These are phyloP conservation scores for Blastosporella zonata DNA, from an alignment of 1,284 basidiomycete genomes.

Conservation along the genomic window DNA sequence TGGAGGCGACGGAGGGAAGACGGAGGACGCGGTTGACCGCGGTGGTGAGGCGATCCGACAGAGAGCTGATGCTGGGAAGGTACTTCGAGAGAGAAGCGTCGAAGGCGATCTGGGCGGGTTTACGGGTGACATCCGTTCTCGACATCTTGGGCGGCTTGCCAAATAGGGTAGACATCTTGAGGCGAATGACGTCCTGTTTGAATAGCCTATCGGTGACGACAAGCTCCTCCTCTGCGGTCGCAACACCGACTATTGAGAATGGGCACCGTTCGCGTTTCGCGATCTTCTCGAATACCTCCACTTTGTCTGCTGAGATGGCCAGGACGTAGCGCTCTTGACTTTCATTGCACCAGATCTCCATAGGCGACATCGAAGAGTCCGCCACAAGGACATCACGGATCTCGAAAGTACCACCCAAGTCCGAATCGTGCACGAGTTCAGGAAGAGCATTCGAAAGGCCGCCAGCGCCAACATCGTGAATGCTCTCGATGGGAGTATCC, in stretches of 20 bases:
- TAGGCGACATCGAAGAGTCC: slow-evolving; percentile 93
- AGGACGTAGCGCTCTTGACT: slow-evolving; percentile 98
- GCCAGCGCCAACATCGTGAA: slow-evolving; percentile 98
- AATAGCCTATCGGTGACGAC: slow-evolving; percentile 89
- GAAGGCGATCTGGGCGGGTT: slow-evolving; percentile 56
- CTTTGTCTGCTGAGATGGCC: slow-evolving; percentile 67
- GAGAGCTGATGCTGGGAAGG: slow-evolving; percentile 41
- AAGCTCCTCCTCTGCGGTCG: slow-evolving; percentile 79
- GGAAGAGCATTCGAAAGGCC: slow-evolving; percentile 96
- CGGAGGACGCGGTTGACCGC: slow-evolving; percentile 84
- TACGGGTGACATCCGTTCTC: slow-evolving; percentile 63
- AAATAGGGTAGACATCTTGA: slow-evolving; percentile 95
- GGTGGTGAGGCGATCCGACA: slow-evolving; percentile 43
- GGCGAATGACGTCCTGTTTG: slow-evolving; percentile 77
- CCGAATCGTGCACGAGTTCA: slow-evolving; percentile 94
- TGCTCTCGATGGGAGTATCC: slow-evolving; percentile 87
- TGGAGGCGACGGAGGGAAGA: slow-evolving; percentile 91
- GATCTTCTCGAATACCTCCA: slow-evolving; percentile 69
- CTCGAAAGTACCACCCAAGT: slow-evolving; percentile 90
- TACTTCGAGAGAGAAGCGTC: slow-evolving; percentile 72
- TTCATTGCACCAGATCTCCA: slow-evolving; percentile 99
- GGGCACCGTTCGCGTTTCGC: slow-evolving; percentile 91
- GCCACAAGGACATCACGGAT: slow-evolving; percentile 92
- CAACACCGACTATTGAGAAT: slow-evolving; percentile 86
- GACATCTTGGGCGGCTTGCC: slow-evolving; percentile 96